Evolutionary conservation across 345 rosid genomes (phyloP), one percentile per base, ranked within the genome.

Genomic region (Passiflora organensis): DNA sequence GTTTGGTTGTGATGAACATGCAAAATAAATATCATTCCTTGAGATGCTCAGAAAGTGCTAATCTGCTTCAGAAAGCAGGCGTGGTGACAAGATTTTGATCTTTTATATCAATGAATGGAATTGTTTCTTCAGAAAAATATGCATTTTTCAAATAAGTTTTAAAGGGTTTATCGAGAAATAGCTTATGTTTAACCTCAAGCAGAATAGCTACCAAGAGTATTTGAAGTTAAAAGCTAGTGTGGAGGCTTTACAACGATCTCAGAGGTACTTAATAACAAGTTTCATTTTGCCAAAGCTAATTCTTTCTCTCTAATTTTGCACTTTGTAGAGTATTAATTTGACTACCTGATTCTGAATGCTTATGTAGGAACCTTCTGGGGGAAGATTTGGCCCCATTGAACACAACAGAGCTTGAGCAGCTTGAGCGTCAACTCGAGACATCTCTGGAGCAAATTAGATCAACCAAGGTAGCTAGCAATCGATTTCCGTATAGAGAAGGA

Each of bases 391-490:
- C 74, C 21, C 79, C 81, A 6, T 53, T 89, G 13, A 59, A 60
- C 63, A 50, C 84, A 0, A 89, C 78, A 73, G 95, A 83, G 55
- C 73, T 89, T 43, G 95, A 89, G 62, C 84, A 83, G 61, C 82
- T 89, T 36, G 96, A 89, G 70, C 62, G 65, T 73, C 95, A 83
- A 38, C 75, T 85, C 15, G 96, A 89, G 52, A 45, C 80, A 21
- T 89, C 96, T 34, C 77, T 89, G 75, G 78, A 75, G 72, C 86
- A 78, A 50, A 80, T 85, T 51, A 80, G 96, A 51, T 80, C 89
- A 22, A 89, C 86, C 19, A 89, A 78, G 89, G 96, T 82, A 50
- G n/a, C n/a, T n/a, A n/a, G n/a, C n/a, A n/a, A n/a, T n/a, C n/a
- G n/a, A n/a, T n/a, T n/a, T n/a, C n/a, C n/a, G n/a, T n/a, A n/a